Conservation (phyloP, 305 asterid species). For the Fraxinus paxiana region DNA sequence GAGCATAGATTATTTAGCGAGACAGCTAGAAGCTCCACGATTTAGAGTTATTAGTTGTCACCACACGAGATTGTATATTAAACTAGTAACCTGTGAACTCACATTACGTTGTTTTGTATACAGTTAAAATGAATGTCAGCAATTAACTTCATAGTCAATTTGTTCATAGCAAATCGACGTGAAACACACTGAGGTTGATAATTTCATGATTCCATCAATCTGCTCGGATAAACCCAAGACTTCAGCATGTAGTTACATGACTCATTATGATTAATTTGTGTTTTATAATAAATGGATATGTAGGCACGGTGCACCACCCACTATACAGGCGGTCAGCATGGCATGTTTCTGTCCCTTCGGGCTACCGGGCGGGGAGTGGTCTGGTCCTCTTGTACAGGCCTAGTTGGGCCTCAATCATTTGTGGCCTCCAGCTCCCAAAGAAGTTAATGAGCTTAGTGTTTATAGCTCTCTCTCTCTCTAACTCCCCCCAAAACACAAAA, state of each 20-base stretch:
- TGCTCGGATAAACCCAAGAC: not conserved
- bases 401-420: not conserved
- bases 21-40: slow-evolving; percentile 13
- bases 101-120: not conserved
- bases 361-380: not conserved
- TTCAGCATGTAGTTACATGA: not conserved
- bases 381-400: not conserved
- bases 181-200: not conserved
- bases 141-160: not conserved
- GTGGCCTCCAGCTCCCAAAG: slow-evolving; percentile 13
- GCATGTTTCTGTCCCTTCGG: not conserved
- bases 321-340: not conserved
- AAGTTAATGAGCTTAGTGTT: slow-evolving; percentile 12
- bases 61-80: not conserved
- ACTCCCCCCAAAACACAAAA: not conserved
- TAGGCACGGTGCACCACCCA: not conserved
- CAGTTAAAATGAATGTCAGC: not conserved
- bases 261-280: not conserved
- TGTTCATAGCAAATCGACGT: not conserved
- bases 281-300: not conserved
- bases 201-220: not conserved
- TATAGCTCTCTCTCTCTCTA: not conserved
- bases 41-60: not conserved
- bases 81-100: not conserved
- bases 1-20: slow-evolving; percentile 49